Evolutionary conservation across 192 early-diverging fungal genomes (phyloP), one percentile per base, ranked within the genome.

Genomic region (Linderina pennispora): DNA sequence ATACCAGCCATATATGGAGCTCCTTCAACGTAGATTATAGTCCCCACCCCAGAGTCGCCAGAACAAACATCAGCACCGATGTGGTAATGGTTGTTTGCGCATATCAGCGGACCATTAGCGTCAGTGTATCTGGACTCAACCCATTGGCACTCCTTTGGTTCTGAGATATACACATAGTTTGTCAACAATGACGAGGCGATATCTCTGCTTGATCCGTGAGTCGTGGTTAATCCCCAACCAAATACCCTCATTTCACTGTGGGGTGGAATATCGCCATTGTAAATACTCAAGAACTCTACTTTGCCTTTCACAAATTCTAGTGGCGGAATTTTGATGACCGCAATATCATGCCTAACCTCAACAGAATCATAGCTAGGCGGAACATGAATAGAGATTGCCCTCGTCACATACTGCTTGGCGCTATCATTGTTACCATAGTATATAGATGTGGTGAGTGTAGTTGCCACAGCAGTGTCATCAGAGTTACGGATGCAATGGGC

Each of bases 51-150:
- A 6, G 60, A 63, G 19, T 72, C 68, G 9, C 68, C 68, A 25
- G 58, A 56, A 42, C 68, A 72, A 10, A 55, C 68, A 17, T 72
- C 68, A 23, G 60, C 61, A 14, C 68, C 68, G 14, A 72, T 43
- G 18, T 43, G 55, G 45, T 64, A 72, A 53, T 72, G 48, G 36
- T 46, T 58, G 24, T 72, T 38, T 0, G 41, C 57, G 19, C 68
- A 72, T 1, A 72, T 64, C 43, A 55, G 68, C 17, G 45, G 44
- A 0, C 45, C 61, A 16, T 72, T 47, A 13, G 68, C 68, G 18
- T 34, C 38, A 2, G 28, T 8, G 20, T 72, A 72, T 14, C 37
- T 23, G 2, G 55, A 36, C 31, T 59, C 61, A 40, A 72, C 56
- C 1, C 45, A 48, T 20, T 64, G 55, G 61, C 68, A 72, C 25